phyloP scores from a whole-genome alignment of 306 rosid species.

The Biancaea sappan region DNA sequence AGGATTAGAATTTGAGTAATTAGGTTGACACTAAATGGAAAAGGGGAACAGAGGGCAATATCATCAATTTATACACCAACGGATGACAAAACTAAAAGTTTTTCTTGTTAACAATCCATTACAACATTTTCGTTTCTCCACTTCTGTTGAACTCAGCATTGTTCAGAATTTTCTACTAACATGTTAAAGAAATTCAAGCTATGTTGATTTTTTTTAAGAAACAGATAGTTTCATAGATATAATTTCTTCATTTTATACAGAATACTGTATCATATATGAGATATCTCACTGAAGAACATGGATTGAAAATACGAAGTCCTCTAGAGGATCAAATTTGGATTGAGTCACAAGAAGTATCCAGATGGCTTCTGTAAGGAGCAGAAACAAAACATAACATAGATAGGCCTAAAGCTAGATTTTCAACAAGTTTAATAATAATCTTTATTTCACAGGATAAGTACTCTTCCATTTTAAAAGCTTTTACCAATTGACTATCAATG shows the following conservation, averaged over 20 bases:
- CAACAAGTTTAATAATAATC: background rate
- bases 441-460: background rate
- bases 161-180: background rate
- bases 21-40: background rate
- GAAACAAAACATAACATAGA: background rate
- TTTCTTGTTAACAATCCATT: background rate
- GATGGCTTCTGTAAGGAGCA: background rate
- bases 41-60: background rate
- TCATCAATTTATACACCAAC: background rate
- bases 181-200: slow-evolving; percentile 12
- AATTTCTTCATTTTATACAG: background rate
- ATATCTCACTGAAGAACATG: background rate
- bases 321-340: background rate
- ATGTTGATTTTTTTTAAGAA: slow-evolving; percentile 1
- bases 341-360: background rate
- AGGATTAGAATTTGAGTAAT: slow-evolving; percentile 11
- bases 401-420: background rate
- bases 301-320: background rate
- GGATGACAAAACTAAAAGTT: slow-evolving; percentile 3
- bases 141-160: slow-evolving; percentile 5
- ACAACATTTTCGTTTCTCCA: background rate
- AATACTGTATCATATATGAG: background rate
- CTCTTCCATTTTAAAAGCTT: background rate
- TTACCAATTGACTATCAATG: slow-evolving; percentile 4
- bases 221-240: slow-evolving; percentile 7